A percentile compares a stretch with the other conserved stretches of the same genome.
phyloP scores from a whole-genome alignment of 352 stramenopile species.

The Blastocystis sp. region DNA sequence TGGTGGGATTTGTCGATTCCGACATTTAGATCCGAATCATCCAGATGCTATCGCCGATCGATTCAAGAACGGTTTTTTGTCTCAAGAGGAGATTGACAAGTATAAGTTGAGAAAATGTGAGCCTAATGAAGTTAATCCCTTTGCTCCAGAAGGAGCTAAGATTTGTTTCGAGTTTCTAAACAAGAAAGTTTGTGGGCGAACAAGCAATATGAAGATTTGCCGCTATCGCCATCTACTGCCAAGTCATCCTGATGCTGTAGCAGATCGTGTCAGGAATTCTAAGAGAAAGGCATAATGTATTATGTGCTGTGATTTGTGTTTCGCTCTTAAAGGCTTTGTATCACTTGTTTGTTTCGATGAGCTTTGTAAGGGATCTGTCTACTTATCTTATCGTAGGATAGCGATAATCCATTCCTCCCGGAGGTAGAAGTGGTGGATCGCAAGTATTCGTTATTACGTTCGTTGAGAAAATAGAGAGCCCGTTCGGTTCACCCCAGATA shows the following conservation, averaged over 20 bases:
- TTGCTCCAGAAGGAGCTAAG: conserved; percentile 2
- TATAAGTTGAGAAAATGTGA: conserved; percentile 15
- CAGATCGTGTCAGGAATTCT: neutral
- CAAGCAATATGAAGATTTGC: neutral
- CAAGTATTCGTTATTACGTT: neutral
- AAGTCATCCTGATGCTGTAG: conserved; percentile 32
- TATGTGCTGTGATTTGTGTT: neutral
- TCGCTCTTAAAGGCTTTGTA: neutral
- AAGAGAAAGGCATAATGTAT: neutral
- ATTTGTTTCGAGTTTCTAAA: conserved; percentile 59
- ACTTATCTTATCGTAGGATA: neutral
- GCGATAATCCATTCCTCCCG: neutral
- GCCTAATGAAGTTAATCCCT: conserved; percentile 17
- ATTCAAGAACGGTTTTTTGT: conserved; percentile 20
- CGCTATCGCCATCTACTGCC: conserved; percentile 29
- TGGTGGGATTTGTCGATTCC: conserved; percentile 16
- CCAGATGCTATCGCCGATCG: conserved; percentile 49
- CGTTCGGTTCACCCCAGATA: neutral
- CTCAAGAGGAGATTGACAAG: neutral
- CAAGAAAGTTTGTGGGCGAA: neutral
- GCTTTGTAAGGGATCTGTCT: neutral
- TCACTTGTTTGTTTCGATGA: neutral
- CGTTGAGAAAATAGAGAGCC: neutral
- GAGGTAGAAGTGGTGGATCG: neutral
- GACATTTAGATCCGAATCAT: conserved; percentile 18